Base-by-base conservation (phyloP, 78 protist species). In the Dictyostelium citrinum region DNA sequence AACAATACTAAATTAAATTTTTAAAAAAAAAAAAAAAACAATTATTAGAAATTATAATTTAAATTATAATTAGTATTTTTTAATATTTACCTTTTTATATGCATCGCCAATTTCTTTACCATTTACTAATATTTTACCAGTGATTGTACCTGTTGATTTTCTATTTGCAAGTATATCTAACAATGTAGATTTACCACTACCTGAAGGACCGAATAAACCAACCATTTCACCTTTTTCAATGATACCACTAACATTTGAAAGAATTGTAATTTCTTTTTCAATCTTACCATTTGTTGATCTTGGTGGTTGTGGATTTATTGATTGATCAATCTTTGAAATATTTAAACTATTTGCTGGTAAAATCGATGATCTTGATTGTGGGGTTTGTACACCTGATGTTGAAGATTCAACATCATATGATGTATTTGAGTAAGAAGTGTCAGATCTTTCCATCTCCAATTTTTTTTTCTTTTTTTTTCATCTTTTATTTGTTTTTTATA, bases 21-120 rank as follows among this genome's bases (percentile, higher is more conserved):
- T n/a, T 7, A n/a, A n/a, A 60, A 60, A n/a, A 60, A 22, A 58
- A 58, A 6, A 6, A 58, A 22, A 58, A 22, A 58, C 1, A 58
- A 58, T 20, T 58, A 58, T 2, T 60, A 60, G 2, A 60, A 37
- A 37, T 37, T 37, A 1, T 37, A 3, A n/a, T 37, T 3, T 37
- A 37, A 37, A 39, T 39, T n/a, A n/a, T n/a, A n/a, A n/a, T n/a
- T n/a, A n/a, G n/a, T n/a, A n/a, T n/a, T n/a, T n/a, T n/a, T n/a
- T n/a, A n/a, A n/a, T n/a, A n/a, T n/a, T 81, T 71, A 78, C 91
- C 35, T 81, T 84, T 68, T 93, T 93, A 74, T 70, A 93, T 5
- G 60, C 82, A 20, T 88, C 84, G n/a, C 90, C 82, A 45, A 82
- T 67, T 60, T 71, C 83, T 33, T 80, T 31, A 39, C 96, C 96